These are phyloP conservation scores for Monilinia fructicola DNA, from an alignment of 2,329 filamentous ascomycete genomes.

Conservation along the genomic window DNA sequence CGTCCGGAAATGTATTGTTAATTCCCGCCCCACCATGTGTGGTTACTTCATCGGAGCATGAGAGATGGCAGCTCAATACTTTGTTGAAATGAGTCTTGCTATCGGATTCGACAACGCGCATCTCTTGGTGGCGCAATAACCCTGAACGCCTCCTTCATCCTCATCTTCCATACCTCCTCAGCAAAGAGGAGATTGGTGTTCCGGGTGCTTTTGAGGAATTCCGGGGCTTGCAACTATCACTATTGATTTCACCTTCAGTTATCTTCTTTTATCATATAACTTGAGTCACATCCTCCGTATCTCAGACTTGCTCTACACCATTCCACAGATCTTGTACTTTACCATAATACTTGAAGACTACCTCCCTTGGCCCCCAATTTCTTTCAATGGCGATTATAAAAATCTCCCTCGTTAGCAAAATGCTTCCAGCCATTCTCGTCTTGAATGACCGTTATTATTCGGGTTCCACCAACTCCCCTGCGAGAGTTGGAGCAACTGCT, in stretches of 20 bases:
- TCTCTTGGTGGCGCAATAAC: conserved; percentile 3
- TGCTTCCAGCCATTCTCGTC: conserved; percentile 27
- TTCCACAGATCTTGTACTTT: conserved; percentile 13
- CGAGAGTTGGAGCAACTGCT: conserved; percentile 27
- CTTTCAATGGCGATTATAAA: conserved; percentile 10
- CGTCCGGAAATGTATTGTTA: not conserved
- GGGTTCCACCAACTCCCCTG: conserved; percentile 21
- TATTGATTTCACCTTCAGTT: not conserved
- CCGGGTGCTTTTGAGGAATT: not conserved
- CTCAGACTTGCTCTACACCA: conserved; percentile 1
- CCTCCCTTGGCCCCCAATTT: conserved; percentile 10
- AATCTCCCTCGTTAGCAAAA: conserved; percentile 3
- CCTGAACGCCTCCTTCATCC: conserved; percentile 2
- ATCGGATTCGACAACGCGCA: conserved; percentile 16
- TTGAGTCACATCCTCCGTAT: conserved; percentile 14
- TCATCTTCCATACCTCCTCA: not conserved
- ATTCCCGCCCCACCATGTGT: not conserved
- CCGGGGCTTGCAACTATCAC: conserved; percentile 1
- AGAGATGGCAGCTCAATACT: not conserved
- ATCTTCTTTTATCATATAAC: conserved; percentile 19
- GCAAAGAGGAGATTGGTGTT: not conserved
- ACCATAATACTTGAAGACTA: conserved; percentile 17
- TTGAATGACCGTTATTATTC: conserved; percentile 27
- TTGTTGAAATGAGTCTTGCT: not conserved
- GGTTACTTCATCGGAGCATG: not conserved